Evolutionary conservation across 176 grass and related monocot genomes (phyloP).

Genomic region (Chloris gayana): DNA sequence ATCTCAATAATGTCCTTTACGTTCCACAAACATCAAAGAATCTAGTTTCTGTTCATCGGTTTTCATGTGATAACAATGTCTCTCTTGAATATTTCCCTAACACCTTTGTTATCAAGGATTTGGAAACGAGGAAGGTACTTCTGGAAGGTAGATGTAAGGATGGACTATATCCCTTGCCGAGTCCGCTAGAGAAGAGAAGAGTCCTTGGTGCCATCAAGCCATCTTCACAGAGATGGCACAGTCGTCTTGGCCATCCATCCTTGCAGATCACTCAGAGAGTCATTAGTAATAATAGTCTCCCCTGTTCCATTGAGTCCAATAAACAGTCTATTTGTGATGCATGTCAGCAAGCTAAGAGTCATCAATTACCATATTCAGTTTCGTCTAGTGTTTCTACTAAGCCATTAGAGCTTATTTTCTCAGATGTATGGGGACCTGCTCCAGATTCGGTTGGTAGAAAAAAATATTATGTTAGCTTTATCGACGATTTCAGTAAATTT

Average conservation of each 20-base stretch:
- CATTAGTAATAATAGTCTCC: neutral
- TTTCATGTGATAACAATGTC: neutral
- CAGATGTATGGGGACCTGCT: neutral
- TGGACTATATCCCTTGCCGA: neutral
- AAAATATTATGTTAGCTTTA: neutral
- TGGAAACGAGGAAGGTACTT: neutral
- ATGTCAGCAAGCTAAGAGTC: too few relatives aligned
- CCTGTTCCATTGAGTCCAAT: neutral
- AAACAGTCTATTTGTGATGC: neutral
- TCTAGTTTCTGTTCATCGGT: neutral
- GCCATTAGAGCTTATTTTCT: neutral
- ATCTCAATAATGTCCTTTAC: neutral
- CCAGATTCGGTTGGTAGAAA: too few relatives aligned
- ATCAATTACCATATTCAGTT: too few relatives aligned
- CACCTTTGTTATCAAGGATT: neutral
- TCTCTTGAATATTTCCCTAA: neutral
- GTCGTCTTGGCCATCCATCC: neutral
- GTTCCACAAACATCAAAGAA: neutral
- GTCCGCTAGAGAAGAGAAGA: neutral
- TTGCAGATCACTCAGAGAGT: neutral
- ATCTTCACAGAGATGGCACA: neutral
- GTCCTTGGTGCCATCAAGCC: neutral
- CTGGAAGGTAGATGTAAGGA: neutral
- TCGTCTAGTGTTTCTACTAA: neutral
- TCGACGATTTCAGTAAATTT: neutral